Percentiles rank a stretch among this genome's conserved stretches.
Evolutionary conservation across 441 rosid species (phyloP).

Genomic region (Viola pubescens): DNA sequence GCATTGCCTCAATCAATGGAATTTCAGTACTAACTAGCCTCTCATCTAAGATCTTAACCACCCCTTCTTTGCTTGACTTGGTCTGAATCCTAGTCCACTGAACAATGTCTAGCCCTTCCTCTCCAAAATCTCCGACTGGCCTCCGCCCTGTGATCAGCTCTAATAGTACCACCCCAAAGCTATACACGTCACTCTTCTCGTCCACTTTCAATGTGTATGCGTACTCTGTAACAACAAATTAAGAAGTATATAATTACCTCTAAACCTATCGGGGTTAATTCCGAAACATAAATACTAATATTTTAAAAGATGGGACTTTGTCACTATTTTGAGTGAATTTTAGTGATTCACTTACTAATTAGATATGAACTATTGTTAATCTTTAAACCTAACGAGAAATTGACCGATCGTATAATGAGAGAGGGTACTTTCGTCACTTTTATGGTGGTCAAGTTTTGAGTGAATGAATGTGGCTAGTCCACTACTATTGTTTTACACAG

Average conservation of each 20-base stretch:
- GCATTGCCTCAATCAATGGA: conserved; percentile 57
- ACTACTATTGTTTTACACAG: conserved; percentile 6
- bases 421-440: not conserved
- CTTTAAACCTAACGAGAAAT: too few relatives aligned
- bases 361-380: too few relatives aligned
- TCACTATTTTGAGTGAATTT: too few relatives aligned
- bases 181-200: conserved; percentile 88
- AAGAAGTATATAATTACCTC: too few relatives aligned
- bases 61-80: conserved; percentile 50
- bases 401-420: not conserved
- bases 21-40: conserved; percentile 28
- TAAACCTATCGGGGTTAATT: too few relatives aligned
- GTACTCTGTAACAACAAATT: conserved; percentile 41
- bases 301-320: too few relatives aligned
- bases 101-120: conserved; percentile 82
- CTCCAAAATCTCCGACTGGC: conserved; percentile 78
- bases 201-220: conserved; percentile 79
- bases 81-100: conserved; percentile 66
- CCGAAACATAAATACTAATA: too few relatives aligned
- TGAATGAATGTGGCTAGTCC: not conserved
- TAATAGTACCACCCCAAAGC: conserved; percentile 73
- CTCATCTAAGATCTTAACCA: conserved; percentile 51
- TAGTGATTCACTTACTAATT: too few relatives aligned
- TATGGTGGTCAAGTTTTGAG: not conserved
- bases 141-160: conserved; percentile 70